These are phyloP conservation scores for Boletus sensibilis DNA, from an alignment of 768 basidiomycete genomes.

Conservation along the genomic window DNA sequence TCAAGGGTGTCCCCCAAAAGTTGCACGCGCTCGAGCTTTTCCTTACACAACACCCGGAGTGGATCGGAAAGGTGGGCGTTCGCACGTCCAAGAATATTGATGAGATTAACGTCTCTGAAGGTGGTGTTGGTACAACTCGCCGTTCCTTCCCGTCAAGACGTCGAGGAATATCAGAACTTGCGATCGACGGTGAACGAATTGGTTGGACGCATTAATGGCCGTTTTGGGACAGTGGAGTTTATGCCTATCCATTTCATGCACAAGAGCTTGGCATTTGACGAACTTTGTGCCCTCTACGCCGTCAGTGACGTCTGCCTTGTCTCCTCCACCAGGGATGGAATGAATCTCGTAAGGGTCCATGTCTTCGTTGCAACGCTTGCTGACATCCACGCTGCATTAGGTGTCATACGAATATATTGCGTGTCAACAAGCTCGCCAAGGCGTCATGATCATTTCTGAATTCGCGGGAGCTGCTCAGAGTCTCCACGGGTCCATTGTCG, in stretches of 20 bases:
- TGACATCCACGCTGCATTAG: conserved; percentile 40
- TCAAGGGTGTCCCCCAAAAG: conserved; percentile 99
- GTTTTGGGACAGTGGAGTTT: conserved; percentile 98
- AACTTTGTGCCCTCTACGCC: conserved; percentile 96
- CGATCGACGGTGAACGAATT: conserved; percentile 95
- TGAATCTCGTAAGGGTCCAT: conserved; percentile 80
- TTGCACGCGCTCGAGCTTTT: conserved; percentile 95
- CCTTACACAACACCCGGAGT: conserved; percentile 96
- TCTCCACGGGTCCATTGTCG: conserved; percentile 92
- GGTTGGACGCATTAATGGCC: conserved; percentile 97
- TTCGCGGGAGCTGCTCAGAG: conserved; percentile 97
- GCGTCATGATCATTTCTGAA: conserved; percentile 97
- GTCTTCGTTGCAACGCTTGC: conserved; percentile 5
- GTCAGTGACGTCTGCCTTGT: conserved; percentile 96
- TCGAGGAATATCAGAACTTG: conserved; percentile 98
- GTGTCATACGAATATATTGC: conserved; percentile 99
- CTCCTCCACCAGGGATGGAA: conserved; percentile 93
- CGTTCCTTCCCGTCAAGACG: conserved; percentile 95
- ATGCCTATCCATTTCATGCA: conserved; percentile 99
- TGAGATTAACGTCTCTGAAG: conserved; percentile 36
- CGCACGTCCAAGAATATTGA: background rate
- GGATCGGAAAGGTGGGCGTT: conserved; percentile 85
- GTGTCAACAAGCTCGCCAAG: conserved; percentile 88
- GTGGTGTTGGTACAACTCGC: conserved; percentile 96
- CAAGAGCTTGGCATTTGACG: conserved; percentile 89